Evolutionary conservation across 768 basidiomycete genomes (phyloP), one percentile per base, ranked within the genome.

Genomic region (Galerina sulciceps): DNA sequence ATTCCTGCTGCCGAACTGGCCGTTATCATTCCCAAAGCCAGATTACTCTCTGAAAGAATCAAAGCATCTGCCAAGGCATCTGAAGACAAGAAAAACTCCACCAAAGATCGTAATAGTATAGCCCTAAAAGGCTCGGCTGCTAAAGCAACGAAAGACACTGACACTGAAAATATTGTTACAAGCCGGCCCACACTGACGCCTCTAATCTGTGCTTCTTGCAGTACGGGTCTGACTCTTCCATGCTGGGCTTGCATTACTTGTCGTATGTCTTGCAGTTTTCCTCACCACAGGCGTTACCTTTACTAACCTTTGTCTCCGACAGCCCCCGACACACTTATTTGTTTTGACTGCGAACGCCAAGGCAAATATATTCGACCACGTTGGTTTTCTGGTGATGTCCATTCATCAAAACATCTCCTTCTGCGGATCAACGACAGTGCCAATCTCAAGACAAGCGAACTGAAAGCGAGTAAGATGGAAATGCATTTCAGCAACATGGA

Each of bases 181-280:
- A 55, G 42, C 43, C 20, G 23, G 17, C 50, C 57, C 1, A 44
- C 57, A 4, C 18, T 58, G n/a, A 53, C 44, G 4, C 20, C 17
- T 6, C 22, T 58, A 37, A 42, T 52, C 2, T 58, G 57, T 26
- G 51, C 57, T 20, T 43, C 43, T 22, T 58, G 57, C 11, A 23
- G n/a, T 6, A 58, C 47, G 17, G 34, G 20, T 13, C 10, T 58
- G 8, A 53, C 43, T 4, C 44, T 55, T 13, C 51, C 51, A 34
- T 52, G 57, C 23, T 47, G 51, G 45, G 51, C 42, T 20, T 46
- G 54, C 20, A 35, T 45, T 10, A 15, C 10, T 10, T 55, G 54
- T 17, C 45, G 54, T 55, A 31, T 18, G 52, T 35, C 6, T 42
- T 13, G 22, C 6, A 22, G 11, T 9, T 51, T 15, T 23, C 0